phyloP scores from a whole-genome alignment of 495 filamentous ascomycete genomes.

The Hyaloscypha variabilis region DNA sequence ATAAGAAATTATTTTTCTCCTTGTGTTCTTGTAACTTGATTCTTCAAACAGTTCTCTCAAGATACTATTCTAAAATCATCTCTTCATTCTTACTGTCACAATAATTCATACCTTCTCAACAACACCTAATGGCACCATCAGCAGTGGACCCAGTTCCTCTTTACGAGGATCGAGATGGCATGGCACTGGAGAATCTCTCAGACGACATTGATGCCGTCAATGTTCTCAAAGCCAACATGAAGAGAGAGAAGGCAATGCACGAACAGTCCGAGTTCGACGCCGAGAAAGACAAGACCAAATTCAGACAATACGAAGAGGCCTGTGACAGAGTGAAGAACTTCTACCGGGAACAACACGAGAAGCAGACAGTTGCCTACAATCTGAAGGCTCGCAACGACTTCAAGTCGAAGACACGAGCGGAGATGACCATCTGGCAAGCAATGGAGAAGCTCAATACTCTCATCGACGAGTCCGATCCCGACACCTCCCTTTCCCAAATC shows the following conservation, averaged over 20 bases:
- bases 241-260: constrained; percentile 57
- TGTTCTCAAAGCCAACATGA: constrained; percentile 63
- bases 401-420: constrained; percentile 64
- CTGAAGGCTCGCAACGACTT: constrained; percentile 73
- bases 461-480: constrained; percentile 86
- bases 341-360: constrained; percentile 81
- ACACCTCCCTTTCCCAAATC: constrained; percentile 84
- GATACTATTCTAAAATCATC: neutral
- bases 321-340: constrained; percentile 81
- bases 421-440: constrained; percentile 86
- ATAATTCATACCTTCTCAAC: neutral
- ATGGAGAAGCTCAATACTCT: constrained; percentile 89
- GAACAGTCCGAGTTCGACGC: constrained; percentile 69
- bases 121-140: constrained; percentile 32
- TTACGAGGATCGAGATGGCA: constrained; percentile 55
- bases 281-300: constrained; percentile 78
- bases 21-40: neutral
- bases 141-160: constrained; percentile 22
- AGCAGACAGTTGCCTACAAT: constrained; percentile 86
- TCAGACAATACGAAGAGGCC: constrained; percentile 77
- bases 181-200: constrained; percentile 76
- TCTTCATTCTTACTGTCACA: neutral
- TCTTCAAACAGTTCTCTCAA: neutral
- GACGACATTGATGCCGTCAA: constrained; percentile 84
- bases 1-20: neutral